Conservation (phyloP, 148 eudicot genomes). For the Spergularia marina region DNA sequence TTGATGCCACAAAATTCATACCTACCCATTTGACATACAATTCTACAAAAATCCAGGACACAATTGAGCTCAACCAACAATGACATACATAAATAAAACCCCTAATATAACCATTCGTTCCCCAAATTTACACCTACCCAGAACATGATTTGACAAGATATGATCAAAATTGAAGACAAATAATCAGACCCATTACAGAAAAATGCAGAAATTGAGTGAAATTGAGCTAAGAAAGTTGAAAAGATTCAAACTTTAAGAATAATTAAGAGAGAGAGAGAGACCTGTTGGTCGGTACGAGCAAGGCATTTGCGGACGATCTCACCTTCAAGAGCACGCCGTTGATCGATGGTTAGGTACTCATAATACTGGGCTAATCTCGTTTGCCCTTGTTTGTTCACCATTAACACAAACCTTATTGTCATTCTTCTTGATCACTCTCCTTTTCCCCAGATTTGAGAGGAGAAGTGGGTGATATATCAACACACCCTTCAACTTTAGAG, state of each 20-base stretch:
- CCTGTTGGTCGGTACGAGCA: conserved; percentile 95
- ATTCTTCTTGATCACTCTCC: conserved; percentile 32
- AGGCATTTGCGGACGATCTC: conserved; percentile 99
- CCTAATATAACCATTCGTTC: background rate
- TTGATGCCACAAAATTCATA: background rate
- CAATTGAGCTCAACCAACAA: background rate
- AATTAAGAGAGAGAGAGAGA: background rate
- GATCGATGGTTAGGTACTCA: conserved; percentile 85
- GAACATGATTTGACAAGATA: background rate
- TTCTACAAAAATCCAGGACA: background rate
- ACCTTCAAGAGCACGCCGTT: conserved; percentile 94
- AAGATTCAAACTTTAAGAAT: background rate
- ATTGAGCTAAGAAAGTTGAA: background rate
- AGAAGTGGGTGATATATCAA: conserved; percentile 7
- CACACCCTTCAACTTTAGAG: too few species aligned
- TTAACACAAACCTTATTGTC: conserved; percentile 90
- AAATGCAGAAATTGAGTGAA: background rate
- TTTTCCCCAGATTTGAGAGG: conserved; percentile 31
- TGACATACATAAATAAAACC: background rate
- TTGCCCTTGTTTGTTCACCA: conserved; percentile 99
- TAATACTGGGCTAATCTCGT: conserved; percentile 95
- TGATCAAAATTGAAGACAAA: background rate
- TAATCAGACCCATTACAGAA: background rate
- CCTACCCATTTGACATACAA: background rate
- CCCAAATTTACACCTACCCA: conserved; percentile 1